Conservation (phyloP, 805 yeast genomes). For the Vanderwaltozyma tropicalis region DNA sequence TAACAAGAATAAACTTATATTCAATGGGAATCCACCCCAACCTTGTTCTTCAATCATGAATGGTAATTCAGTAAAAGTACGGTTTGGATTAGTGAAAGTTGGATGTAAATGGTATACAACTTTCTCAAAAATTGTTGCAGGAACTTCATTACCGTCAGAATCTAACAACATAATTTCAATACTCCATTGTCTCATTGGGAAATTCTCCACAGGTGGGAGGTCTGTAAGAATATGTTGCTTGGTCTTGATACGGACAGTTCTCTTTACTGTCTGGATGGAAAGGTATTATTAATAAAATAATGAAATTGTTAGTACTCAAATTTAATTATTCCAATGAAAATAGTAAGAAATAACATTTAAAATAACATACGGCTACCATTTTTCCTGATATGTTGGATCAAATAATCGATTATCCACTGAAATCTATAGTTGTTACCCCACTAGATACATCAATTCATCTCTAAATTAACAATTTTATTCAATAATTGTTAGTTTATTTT, state of each 20-base stretch:
- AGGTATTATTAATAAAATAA: too few species aligned
- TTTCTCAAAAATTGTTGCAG: conserved; percentile 86
- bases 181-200: conserved; percentile 92
- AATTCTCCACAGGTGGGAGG: conserved; percentile 78
- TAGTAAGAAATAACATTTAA: too few species aligned
- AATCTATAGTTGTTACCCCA: too few species aligned
- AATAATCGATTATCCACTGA: too few species aligned
- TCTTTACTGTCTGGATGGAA: conserved; percentile 41
- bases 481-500: too few species aligned
- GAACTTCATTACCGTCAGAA: conserved; percentile 67
- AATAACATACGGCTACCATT: conserved; percentile 9
- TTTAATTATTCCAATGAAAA: too few species aligned
- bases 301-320: not conserved
- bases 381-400: not conserved
- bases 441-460: too few species aligned
- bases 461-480: too few species aligned
- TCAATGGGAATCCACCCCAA: conserved; percentile 96
- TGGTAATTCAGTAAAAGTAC: conserved; percentile 74
- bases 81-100: conserved; percentile 81
- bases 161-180: conserved; percentile 69
- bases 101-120: conserved; percentile 93
- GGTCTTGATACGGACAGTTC: conserved; percentile 82
- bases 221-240: conserved; percentile 74
- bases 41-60: conserved; percentile 87
- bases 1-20: conserved; percentile 63